Percentiles rank a stretch among this genome's conserved stretches.
Evolutionary conservation across 306 rosid genomes (phyloP).

Genomic region (Abrus pulchellus): DNA sequence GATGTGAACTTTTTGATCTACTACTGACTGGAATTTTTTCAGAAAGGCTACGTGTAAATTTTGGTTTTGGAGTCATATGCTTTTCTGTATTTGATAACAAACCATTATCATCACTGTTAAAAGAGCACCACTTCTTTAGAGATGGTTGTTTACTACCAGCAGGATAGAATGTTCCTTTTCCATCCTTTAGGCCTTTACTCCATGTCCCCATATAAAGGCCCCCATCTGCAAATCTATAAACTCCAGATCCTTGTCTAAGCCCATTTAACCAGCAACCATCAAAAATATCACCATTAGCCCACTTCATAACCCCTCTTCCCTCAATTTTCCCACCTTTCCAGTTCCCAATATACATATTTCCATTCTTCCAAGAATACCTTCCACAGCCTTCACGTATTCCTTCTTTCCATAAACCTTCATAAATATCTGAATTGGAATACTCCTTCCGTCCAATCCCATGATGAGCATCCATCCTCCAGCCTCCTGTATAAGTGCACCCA

Average conservation of each 20-base stretch:
- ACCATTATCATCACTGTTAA: constrained; percentile 45
- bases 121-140: constrained; percentile 67
- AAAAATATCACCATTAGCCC: constrained; percentile 81
- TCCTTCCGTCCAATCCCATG: constrained; percentile 83
- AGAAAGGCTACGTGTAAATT: constrained; percentile 67
- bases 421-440: constrained; percentile 72
- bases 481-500: constrained; percentile 73
- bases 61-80: constrained; percentile 48
- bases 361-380: constrained; percentile 76
- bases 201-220: constrained; percentile 88
- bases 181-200: constrained; percentile 91
- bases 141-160: constrained; percentile 74
- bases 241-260: constrained; percentile 81
- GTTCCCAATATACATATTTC: constrained; percentile 75
- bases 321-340: constrained; percentile 86
- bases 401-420: constrained; percentile 96
- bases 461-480: constrained; percentile 87
- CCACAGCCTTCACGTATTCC: constrained; percentile 90
- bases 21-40: constrained; percentile 59
- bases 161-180: constrained; percentile 91
- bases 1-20: constrained; percentile 56
- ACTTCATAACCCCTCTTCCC: constrained; percentile 95
- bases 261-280: constrained; percentile 89
- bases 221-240: constrained; percentile 78
- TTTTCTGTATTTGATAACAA: constrained; percentile 52